Conservation (phyloP, 2,329 filamentous ascomycete genomes). For the Colletotrichum tamarilloi region DNA sequence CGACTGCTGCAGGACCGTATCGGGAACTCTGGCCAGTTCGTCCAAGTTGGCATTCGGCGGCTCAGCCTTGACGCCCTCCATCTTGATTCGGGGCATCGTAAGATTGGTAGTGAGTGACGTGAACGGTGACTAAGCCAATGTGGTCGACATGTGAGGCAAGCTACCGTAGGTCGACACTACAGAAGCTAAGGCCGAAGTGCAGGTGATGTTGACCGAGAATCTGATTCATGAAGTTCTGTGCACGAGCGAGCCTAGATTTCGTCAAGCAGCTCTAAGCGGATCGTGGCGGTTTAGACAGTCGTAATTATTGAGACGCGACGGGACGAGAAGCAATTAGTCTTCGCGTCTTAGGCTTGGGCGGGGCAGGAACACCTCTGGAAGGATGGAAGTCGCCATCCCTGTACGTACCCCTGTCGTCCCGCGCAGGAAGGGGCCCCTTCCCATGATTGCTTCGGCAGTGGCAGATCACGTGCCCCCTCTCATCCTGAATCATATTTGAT, state of each 20-base stretch:
- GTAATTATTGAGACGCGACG: neutral
- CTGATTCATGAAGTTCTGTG: neutral
- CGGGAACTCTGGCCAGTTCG: neutral
- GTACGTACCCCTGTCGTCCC: neutral
- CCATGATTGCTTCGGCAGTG: neutral
- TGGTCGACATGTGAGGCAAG: neutral
- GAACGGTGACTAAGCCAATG: neutral
- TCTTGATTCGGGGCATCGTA: conserved; percentile 17
- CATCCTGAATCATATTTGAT: neutral
- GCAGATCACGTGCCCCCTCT: neutral
- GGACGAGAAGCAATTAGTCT: conserved; percentile 17
- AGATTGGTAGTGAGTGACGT: neutral
- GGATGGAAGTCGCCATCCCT: neutral
- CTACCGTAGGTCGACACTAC: neutral
- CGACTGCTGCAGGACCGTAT: neutral
- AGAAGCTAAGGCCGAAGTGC: too few relatives aligned
- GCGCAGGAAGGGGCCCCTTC: neutral
- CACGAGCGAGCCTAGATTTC: neutral
- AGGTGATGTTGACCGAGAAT: neutral
- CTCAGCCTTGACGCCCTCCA: conserved; percentile 4
- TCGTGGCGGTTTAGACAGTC: neutral
- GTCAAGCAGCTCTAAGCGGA: neutral
- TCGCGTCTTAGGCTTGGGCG: conserved; percentile 14
- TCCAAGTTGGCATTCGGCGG: neutral
- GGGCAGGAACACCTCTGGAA: neutral